Conservation (phyloP, 2,329 filamentous ascomycete genomes). For the Epichloe baconii region DNA sequence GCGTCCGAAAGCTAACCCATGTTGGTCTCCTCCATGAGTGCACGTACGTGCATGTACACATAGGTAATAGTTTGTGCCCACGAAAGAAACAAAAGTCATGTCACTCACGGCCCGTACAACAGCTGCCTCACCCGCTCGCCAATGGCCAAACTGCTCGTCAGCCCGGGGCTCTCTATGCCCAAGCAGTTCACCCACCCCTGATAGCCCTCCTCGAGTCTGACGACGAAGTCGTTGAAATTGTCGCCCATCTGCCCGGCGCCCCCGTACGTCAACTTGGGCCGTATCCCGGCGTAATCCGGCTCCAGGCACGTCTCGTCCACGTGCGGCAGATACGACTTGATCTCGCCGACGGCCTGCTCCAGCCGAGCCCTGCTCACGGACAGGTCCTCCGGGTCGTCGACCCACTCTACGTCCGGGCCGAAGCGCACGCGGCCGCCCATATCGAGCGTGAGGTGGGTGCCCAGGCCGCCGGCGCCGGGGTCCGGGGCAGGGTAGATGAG, state of each 20-base stretch:
- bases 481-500: constrained; percentile 81
- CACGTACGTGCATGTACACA: not conserved
- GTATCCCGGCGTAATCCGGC: constrained; percentile 82
- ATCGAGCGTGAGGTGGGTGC: constrained; percentile 89
- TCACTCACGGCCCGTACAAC: constrained; percentile 25
- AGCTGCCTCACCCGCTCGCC: constrained; percentile 55
- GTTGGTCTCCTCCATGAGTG: not conserved
- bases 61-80: not conserved
- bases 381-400: constrained; percentile 58
- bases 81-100: not conserved
- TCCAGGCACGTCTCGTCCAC: constrained; percentile 53
- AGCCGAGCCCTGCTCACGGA: constrained; percentile 51
- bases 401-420: constrained; percentile 93
- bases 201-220: constrained; percentile 63
- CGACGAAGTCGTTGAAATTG: constrained; percentile 74
- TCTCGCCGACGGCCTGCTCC: constrained; percentile 56
- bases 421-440: constrained; percentile 75
- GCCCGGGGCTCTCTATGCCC: constrained; percentile 84
- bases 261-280: constrained; percentile 62
- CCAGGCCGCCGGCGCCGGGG: constrained; percentile 70
- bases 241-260: constrained; percentile 48
- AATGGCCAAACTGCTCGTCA: constrained; percentile 80
- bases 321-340: constrained; percentile 63
- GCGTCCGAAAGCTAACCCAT: no score
- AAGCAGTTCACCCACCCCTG: constrained; percentile 78